These are phyloP conservation scores for Neurospora terricola DNA, from an alignment of 495 filamentous ascomycete species.

Conservation along the genomic window DNA sequence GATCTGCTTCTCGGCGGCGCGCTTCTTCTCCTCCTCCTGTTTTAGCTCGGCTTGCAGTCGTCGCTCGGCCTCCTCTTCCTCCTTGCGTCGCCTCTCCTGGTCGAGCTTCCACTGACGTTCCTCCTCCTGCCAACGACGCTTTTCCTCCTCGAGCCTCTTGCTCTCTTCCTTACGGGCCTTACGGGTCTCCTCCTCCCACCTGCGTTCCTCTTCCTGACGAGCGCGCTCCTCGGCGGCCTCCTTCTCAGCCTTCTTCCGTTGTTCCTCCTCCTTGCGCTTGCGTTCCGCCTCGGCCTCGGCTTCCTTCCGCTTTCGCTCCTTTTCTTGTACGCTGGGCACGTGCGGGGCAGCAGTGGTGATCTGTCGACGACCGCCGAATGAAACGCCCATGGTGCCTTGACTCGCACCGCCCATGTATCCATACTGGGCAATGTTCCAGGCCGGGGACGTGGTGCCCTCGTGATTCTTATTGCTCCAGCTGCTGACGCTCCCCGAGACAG, in stretches of 20 bases:
- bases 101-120: conserved; percentile 60
- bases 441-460: conserved; percentile 69
- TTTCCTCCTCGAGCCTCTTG: conserved; percentile 55
- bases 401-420: conserved; percentile 97
- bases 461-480: conserved; percentile 86
- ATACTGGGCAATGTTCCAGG: conserved; percentile 99
- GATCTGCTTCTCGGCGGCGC: conserved; percentile 62
- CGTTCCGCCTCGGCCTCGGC: conserved; percentile 48
- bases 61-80: conserved; percentile 72
- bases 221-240: conserved; percentile 64
- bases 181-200: conserved; percentile 72
- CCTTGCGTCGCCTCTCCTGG: conserved; percentile 72
- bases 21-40: conserved; percentile 65
- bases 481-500: conserved; percentile 44
- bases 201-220: conserved; percentile 57
- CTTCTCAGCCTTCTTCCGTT: conserved; percentile 45
- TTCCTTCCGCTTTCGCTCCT: conserved; percentile 43
- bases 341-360: conserved; percentile 75
- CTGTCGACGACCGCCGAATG: conserved; percentile 84
- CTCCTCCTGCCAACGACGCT: conserved; percentile 75
- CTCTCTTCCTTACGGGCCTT: conserved; percentile 60
- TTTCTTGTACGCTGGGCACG: conserved; percentile 59
- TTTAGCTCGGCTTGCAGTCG: conserved; percentile 29
- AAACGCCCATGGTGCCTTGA: conserved; percentile 88
- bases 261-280: conserved; percentile 57